Evolutionary conservation across 2,329 filamentous ascomycete genomes (phyloP).

Genomic region (Hawksworthiomyces lignivorus): DNA sequence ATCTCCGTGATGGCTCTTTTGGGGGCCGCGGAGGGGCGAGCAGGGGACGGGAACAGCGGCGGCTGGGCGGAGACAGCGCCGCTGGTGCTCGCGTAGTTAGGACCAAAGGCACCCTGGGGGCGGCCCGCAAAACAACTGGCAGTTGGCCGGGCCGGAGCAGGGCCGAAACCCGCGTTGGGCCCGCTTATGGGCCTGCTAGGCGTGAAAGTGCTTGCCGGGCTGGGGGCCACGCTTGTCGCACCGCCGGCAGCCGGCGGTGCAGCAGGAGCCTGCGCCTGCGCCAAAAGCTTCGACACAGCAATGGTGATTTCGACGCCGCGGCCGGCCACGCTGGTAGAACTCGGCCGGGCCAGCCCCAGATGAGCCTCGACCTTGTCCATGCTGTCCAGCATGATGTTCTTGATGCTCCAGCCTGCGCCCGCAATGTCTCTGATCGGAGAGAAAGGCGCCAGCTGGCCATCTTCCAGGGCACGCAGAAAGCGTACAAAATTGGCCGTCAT

Average conservation of each 20-base stretch:
- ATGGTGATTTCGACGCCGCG: conserved; percentile 12
- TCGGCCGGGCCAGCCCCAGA: conserved; percentile 1
- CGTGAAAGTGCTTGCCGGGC: not conserved
- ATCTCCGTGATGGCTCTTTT: not conserved
- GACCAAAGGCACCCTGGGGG: too few relatives aligned
- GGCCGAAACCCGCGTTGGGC: too few relatives aligned
- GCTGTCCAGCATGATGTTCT: conserved; percentile 11
- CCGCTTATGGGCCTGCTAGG: too few relatives aligned
- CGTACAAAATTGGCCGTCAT: not conserved
- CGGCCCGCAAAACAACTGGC: too few relatives aligned
- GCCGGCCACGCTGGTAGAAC: conserved; percentile 4
- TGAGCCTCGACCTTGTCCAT: conserved; percentile 10
- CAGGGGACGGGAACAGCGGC: not conserved
- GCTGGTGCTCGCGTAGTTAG: too few relatives aligned
- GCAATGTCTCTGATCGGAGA: conserved; percentile 2
- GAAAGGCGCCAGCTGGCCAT: not conserved
- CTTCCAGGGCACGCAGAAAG: conserved; percentile 11
- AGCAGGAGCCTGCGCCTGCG: not conserved
- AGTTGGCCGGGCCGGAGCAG: too few relatives aligned
- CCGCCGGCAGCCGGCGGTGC: not conserved
- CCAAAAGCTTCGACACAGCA: conserved; percentile 1
- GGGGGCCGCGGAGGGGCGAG: not conserved
- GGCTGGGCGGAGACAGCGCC: too few relatives aligned
- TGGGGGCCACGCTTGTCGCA: too few relatives aligned
- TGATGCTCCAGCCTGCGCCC: conserved; percentile 9